Conservation (phyloP, 164 flowering plant species). For the Chimonanthus salicifolius region DNA sequence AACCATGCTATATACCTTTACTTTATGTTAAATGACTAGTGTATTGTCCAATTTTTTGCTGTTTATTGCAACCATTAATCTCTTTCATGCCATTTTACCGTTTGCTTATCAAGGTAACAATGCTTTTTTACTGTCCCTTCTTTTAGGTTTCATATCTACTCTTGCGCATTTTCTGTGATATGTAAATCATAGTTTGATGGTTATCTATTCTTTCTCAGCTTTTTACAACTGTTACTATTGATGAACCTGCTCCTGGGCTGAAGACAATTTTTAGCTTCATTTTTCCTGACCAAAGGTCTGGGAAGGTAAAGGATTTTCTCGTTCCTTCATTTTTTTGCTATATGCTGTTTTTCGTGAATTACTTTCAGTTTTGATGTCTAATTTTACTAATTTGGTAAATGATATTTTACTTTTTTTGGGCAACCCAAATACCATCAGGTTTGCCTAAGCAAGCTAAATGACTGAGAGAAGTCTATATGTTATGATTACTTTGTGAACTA, state of each 20-base stretch:
- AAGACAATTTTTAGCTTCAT: conserved; percentile 67
- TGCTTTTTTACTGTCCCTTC: neutral
- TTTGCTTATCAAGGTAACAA: neutral
- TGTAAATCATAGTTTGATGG: neutral
- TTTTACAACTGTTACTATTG: conserved; percentile 56
- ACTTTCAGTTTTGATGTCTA: neutral
- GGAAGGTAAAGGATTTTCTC: conserved; percentile 45
- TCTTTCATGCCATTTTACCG: too few relatives aligned
- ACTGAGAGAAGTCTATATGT: too few relatives aligned
- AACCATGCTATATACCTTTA: too few relatives aligned
- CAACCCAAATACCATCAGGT: too few relatives aligned
- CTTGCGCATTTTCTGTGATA: neutral
- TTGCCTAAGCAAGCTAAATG: too few relatives aligned
- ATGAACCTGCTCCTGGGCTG: conserved; percentile 83
- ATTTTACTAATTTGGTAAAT: neutral
- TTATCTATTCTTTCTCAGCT: conserved; percentile 24
- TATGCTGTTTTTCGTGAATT: neutral
- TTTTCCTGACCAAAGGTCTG: conserved; percentile 81
- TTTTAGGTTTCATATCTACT: neutral
- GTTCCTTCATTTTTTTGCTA: neutral
- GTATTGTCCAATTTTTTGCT: too few relatives aligned
- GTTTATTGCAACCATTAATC: too few relatives aligned
- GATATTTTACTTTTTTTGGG: neutral
- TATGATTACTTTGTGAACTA: too few relatives aligned
- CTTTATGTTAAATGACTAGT: too few relatives aligned